Conservation (phyloP, 2,329 filamentous ascomycete genomes). For the Botrytis medusae region DNA sequence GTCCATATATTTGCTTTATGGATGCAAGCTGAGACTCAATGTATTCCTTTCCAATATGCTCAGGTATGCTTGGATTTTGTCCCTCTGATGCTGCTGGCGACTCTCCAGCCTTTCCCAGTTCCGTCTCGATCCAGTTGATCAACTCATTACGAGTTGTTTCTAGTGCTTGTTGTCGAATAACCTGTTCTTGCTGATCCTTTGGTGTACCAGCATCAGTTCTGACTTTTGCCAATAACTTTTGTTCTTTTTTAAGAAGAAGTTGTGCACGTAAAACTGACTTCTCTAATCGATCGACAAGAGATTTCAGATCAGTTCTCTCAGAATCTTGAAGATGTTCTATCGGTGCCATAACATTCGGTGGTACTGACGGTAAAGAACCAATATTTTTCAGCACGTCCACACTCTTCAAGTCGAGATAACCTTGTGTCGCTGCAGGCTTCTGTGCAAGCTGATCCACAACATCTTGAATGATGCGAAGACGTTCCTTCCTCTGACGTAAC, state of each 20-base stretch:
- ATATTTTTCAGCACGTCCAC: slow-evolving; percentile 29
- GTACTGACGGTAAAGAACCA: slow-evolving; percentile 34
- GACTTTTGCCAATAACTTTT: slow-evolving; percentile 53
- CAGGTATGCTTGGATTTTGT: neutral
- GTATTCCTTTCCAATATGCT: slow-evolving; percentile 31
- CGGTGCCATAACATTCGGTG: slow-evolving; percentile 33
- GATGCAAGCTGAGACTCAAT: slow-evolving; percentile 28
- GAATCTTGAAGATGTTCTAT: slow-evolving; percentile 30
- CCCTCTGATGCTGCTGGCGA: slow-evolving; percentile 40
- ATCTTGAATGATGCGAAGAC: slow-evolving; percentile 51
- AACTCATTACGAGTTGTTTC: slow-evolving; percentile 57
- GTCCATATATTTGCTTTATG: slow-evolving; percentile 55
- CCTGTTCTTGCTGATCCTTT: slow-evolving; percentile 3
- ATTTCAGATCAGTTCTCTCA: slow-evolving; percentile 46
- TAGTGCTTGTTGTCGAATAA: slow-evolving; percentile 49
- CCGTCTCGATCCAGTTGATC: slow-evolving; percentile 65
- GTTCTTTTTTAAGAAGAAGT: slow-evolving; percentile 55
- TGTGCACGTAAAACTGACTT: slow-evolving; percentile 60
- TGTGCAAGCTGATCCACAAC: slow-evolving; percentile 52
- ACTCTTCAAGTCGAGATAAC: slow-evolving; percentile 47
- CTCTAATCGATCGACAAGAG: slow-evolving; percentile 53
- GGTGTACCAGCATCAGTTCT: slow-evolving; percentile 20
- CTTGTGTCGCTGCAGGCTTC: slow-evolving; percentile 52
- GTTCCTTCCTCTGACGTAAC: slow-evolving; percentile 52
- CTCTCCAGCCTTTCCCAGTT: slow-evolving; percentile 53